Base-by-base conservation (phyloP, 1,284 basidiomycete species). In the Flammula alnicola region DNA sequence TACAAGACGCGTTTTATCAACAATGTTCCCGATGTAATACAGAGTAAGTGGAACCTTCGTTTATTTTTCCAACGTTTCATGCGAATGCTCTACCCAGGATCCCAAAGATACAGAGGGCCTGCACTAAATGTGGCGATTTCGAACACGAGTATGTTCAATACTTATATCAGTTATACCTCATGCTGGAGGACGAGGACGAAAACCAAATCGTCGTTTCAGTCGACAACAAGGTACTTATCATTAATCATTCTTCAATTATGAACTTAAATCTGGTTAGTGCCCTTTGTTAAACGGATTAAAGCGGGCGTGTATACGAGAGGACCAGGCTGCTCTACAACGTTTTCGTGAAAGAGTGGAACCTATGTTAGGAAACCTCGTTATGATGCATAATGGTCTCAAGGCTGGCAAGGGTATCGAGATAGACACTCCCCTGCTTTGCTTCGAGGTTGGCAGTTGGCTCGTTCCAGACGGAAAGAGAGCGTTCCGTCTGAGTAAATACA, bases 21-120 rank as follows among this genome's bases (percentile, higher is more conserved):
- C 67, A 66, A 46, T 89, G 86, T 62, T 73, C 66, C 5, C 73
- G 72, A 4, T 88, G 87, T 61, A 61, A 75, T 5, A 61, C 67
- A 44, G 64, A 71, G 84, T 86, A 55, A 58, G 76, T 66, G n/a
- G 37, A 41, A 9, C 23, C 7, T 25, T 26, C 43, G 17, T 8
- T 14, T 41, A 22, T 25, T 11, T 31, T 31, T 19, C n/a, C 11
- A 14, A 22, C 19, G 10, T 45, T 40, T 47, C 45, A 44, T 25
- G 45, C 51, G 6, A 54, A 47, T 49, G 16, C 46, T 16, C 19
- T 31, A 3, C 19, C 32, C 9, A 47, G 83, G 33, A 69, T 82
- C 16, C 71, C 76, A 0, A 57, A 61, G n/a, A 66, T 57, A 4
- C 70, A 68, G 25, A 67, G 67, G 54, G 70, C 71, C 17, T 87